phyloP scores from a whole-genome alignment of 495 filamentous ascomycete genomes.

The Astrothelium subdiscretum region DNA sequence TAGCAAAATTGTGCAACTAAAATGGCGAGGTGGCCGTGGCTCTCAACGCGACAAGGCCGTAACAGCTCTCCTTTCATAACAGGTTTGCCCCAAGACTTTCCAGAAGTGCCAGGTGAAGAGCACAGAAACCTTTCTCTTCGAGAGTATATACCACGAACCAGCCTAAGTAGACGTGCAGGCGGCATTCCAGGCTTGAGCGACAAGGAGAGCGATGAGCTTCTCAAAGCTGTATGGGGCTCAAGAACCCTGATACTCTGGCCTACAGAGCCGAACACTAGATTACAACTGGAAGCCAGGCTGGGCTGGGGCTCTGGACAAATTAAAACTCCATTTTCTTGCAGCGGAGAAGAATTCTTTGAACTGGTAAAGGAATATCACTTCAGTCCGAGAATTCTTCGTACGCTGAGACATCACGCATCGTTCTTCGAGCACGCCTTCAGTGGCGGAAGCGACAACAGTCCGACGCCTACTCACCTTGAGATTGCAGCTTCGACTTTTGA shows the following conservation, averaged over 20 bases:
- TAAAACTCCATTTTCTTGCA: neutral
- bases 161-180: neutral
- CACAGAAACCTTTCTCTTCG: neutral
- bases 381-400: neutral
- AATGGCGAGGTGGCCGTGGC: neutral
- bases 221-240: neutral
- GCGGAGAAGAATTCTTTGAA: neutral
- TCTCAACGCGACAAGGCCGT: neutral
- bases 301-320: neutral
- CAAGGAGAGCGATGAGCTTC: neutral
- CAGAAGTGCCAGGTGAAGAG: neutral
- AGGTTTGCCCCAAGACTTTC: neutral
- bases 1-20: neutral
- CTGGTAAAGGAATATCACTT: neutral
- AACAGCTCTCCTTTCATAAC: neutral
- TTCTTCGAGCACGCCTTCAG: neutral
- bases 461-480: neutral
- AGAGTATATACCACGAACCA: neutral
- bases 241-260: neutral
- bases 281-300: neutral
- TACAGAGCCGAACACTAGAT: neutral
- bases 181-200: neutral
- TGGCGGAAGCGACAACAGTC: neutral
- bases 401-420: neutral
- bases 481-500: neutral